These are phyloP conservation scores for Chytridiales sp. DNA, from an alignment of 371 early-diverging fungal species.

Conservation along the genomic window DNA sequence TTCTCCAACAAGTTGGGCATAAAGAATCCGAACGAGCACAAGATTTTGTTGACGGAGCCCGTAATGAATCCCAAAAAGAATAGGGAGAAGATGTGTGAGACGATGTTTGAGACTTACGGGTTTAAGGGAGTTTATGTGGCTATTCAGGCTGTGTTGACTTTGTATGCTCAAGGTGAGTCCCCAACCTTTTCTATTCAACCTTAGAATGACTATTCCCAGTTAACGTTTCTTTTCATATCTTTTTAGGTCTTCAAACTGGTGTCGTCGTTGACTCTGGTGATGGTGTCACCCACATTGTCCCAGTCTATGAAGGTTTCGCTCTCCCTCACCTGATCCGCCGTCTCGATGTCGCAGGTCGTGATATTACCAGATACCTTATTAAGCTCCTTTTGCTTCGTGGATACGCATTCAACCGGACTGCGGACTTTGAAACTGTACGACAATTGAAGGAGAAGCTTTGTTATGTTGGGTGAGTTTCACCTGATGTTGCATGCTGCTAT, in stretches of 20 bases:
- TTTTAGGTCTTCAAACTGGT: conserved; percentile 84
- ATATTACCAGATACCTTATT: conserved; percentile 95
- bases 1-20: conserved; percentile 88
- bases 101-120: conserved; percentile 95
- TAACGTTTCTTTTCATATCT: background rate
- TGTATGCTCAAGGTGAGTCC: conserved; percentile 89
- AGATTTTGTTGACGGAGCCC: conserved; percentile 94
- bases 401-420: conserved; percentile 94
- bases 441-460: conserved; percentile 97
- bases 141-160: conserved; percentile 95
- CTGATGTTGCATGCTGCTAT: background rate
- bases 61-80: conserved; percentile 93
- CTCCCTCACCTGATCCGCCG: conserved; percentile 88
- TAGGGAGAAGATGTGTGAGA: conserved; percentile 88
- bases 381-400: conserved; percentile 91
- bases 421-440: conserved; percentile 96
- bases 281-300: conserved; percentile 98
- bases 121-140: conserved; percentile 92
- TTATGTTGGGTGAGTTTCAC: conserved; percentile 78
- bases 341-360: conserved; percentile 94
- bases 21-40: conserved; percentile 77
- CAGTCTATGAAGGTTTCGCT: conserved; percentile 93
- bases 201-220: background rate
- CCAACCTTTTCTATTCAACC: background rate
- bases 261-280: conserved; percentile 97